phyloP scores from a whole-genome alignment of 495 filamentous ascomycete genomes.

The Penicillium paradoxum region DNA sequence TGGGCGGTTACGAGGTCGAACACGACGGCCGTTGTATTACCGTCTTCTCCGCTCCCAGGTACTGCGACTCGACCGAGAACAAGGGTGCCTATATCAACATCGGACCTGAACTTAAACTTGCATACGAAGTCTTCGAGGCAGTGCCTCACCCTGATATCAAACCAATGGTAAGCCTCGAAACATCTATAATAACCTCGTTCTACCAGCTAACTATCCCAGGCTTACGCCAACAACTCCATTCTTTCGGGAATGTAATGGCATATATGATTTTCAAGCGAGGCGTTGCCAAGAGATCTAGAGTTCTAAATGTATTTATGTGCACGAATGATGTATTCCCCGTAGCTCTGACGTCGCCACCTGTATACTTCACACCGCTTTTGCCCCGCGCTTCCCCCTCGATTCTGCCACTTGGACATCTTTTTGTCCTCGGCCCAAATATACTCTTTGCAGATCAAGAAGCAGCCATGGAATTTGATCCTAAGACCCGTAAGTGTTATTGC shows the following conservation, averaged over 20 bases:
- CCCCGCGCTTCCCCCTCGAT: conserved; percentile 8
- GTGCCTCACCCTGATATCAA: conserved; percentile 93
- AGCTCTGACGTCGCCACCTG: conserved; percentile 3
- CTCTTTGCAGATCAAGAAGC: background rate
- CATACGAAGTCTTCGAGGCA: conserved; percentile 89
- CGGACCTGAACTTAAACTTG: conserved; percentile 82
- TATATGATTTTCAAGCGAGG: conserved; percentile 24
- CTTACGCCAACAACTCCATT: conserved; percentile 75
- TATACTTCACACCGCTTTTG: conserved; percentile 4
- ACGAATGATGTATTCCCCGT: conserved; percentile 1
- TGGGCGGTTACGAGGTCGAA: conserved; percentile 97
- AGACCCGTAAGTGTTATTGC: conserved; percentile 48
- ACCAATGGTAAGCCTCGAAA: conserved; percentile 69
- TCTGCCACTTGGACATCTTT: conserved; percentile 1
- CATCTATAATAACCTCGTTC: background rate
- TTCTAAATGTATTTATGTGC: conserved; percentile 9
- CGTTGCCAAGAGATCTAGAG: conserved; percentile 19
- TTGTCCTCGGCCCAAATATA: background rate
- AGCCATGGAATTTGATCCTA: conserved; percentile 58
- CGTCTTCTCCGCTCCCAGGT: conserved; percentile 97
- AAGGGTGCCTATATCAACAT: conserved; percentile 99
- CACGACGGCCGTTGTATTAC: conserved; percentile 96
- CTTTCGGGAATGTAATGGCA: conserved; percentile 58
- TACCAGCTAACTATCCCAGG: conserved; percentile 46
- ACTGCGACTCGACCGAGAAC: conserved; percentile 97